Conservation (phyloP, 345 rosid species). For the Syzygium aqueum region DNA sequence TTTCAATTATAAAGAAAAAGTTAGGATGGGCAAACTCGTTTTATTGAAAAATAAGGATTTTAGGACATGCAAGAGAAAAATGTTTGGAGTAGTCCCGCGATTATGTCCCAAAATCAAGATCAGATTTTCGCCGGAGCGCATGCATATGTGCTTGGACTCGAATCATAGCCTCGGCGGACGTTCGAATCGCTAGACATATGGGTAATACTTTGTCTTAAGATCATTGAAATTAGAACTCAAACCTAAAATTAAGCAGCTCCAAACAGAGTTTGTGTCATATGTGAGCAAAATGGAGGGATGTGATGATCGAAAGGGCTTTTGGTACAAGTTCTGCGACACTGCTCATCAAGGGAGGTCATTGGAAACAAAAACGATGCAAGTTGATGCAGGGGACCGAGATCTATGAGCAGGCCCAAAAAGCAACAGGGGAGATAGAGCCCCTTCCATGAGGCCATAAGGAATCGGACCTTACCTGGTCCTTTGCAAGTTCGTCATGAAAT, state of each 20-base stretch:
- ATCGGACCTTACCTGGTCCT: neutral
- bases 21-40: no score
- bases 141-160: neutral
- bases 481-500: neutral
- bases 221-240: neutral
- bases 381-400: neutral
- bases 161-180: neutral
- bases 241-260: neutral
- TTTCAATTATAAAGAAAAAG: no score
- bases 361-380: neutral
- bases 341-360: neutral
- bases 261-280: neutral
- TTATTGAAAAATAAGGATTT: no score
- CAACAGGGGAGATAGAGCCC: neutral
- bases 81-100: neutral
- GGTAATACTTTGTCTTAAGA: neutral
- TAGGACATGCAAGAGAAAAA: no score
- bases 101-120: neutral
- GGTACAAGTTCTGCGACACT: neutral
- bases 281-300: neutral
- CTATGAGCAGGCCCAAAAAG: neutral
- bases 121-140: neutral
- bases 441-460: neutral
- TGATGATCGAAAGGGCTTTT: neutral
- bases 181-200: neutral